Evolutionary conservation across 106 monocot genomes (phyloP), one percentile per base, ranked within the genome.

Genomic region (Agapanthus africanus): DNA sequence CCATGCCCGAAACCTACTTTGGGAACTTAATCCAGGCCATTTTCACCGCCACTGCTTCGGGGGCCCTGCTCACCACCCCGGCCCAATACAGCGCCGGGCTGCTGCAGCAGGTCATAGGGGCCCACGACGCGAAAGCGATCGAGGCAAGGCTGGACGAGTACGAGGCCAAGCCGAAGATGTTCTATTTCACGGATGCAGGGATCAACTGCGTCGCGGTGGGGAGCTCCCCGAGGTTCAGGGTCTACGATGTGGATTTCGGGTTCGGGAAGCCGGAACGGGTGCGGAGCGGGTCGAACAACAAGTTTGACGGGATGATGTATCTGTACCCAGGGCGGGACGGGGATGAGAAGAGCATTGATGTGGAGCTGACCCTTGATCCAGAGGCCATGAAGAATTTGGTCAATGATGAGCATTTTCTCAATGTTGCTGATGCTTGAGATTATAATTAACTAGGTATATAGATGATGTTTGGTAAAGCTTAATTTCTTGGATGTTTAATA

Each of bases 261-360:
- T 92, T 92, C 66, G 97, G 92, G 4, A 40, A 70, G 63, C 97
- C 97, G 52, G 89, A 86, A 78, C 70, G 89, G 59, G 97, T 92
- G 31, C 69, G 92, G 75, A 97, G 97, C 71, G 92, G 89, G 51
- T 69, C 71, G 19, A 97, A 97, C 68, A 97, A 97, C 69, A 92
- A 92, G 92, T 97, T 97, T 65, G 97, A 97, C 33, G 97, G 97
- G 6, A 92, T 97, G 92, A 80, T 90, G 69, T 97, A 80, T 54
- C 34, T 97, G 42, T 97, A 97, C 79, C 82, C 83, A 18, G 91
- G 82, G 27, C 84, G 84, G 70, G 86, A 80, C 1, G 89, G n/a
- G 11, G 59, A 30, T 9, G 88, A 74, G 6, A 30, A 78, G 52
- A 80, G 91, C 66, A 82, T 97, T 15, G 95, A 92, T 36, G 91